Conservation (phyloP, 352 stramenopile species). For the Phytophthora quininea region DNA sequence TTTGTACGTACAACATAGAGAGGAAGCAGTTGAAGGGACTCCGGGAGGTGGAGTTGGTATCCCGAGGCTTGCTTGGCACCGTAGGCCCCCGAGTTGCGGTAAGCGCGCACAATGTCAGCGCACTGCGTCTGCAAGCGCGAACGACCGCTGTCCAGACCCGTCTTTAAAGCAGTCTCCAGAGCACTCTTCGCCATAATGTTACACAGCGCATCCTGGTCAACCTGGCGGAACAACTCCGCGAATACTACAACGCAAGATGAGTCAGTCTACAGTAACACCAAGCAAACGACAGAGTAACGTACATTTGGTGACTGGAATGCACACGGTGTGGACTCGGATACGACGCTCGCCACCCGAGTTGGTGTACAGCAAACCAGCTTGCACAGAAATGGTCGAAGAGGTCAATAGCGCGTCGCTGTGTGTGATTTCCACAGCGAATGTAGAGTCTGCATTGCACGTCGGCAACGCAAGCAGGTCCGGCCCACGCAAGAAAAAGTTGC, state of each 20-base stretch:
- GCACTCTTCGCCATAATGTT: slow-evolving; percentile 96
- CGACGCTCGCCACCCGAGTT: slow-evolving; percentile 96
- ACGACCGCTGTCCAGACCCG: slow-evolving; percentile 94
- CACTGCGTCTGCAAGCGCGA: slow-evolving; percentile 92
- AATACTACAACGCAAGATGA: slow-evolving; percentile 56
- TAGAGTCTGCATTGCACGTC: slow-evolving; percentile 95
- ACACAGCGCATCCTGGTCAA: slow-evolving; percentile 93
- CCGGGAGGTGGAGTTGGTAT: slow-evolving; percentile 86
- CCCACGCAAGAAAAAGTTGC: slow-evolving; percentile 98
- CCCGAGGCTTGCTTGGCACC: slow-evolving; percentile 72
- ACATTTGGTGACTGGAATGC: slow-evolving; percentile 92
- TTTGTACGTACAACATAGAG: slow-evolving; percentile 90
- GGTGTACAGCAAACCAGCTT: slow-evolving; percentile 98
- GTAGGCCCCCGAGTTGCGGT: slow-evolving; percentile 82
- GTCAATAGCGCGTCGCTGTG: slow-evolving; percentile 96
- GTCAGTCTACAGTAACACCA: background rate
- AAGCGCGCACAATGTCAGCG: slow-evolving; percentile 94
- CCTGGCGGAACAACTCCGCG: slow-evolving; percentile 91
- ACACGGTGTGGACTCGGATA: slow-evolving; percentile 98
- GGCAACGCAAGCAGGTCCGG: slow-evolving; percentile 97
- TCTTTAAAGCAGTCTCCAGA: slow-evolving; percentile 95
- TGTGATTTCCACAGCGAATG: slow-evolving; percentile 97
- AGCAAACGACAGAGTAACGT: slow-evolving; percentile 26
- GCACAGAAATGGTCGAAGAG: slow-evolving; percentile 94
- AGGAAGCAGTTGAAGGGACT: slow-evolving; percentile 94